phyloP scores from a whole-genome alignment of 345 rosid species.

The Turritis glabra region DNA sequence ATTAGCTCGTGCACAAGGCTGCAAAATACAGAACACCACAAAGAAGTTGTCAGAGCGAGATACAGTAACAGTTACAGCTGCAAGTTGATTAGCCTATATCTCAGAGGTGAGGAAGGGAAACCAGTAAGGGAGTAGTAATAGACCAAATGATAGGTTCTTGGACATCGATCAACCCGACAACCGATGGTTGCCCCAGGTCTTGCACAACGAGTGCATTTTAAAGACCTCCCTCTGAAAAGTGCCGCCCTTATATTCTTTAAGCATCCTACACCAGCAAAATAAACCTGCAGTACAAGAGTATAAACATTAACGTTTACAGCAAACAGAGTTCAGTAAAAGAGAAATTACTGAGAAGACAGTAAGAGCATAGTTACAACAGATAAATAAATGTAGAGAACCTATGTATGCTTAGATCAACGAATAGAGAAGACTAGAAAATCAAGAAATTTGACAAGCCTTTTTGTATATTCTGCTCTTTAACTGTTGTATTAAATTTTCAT shows the following conservation, averaged over 20 bases:
- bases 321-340: conserved; percentile 4
- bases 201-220: conserved; percentile 94
- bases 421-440: conserved; percentile 3
- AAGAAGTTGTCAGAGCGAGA: conserved; percentile 33
- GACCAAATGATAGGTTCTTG: conserved; percentile 97
- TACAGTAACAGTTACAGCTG: conserved; percentile 18
- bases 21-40: conserved; percentile 44
- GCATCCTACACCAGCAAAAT: conserved; percentile 97
- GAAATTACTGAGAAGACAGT: conserved; percentile 6
- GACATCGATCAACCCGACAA: conserved; percentile 98
- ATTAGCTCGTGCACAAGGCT: conserved; percentile 97
- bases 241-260: conserved; percentile 96
- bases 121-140: conserved; percentile 33
- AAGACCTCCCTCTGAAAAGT: conserved; percentile 88
- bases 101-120: conserved; percentile 20
- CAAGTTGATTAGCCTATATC: conserved; percentile 6
- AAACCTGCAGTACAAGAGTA: conserved; percentile 62
- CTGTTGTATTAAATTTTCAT: neutral
- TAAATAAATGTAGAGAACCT: neutral
- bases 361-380: neutral
- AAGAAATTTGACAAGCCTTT: neutral
- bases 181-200: conserved; percentile 99
- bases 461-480: conserved; percentile 10
- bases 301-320: conserved; percentile 15
- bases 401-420: conserved; percentile 19